Evolutionary conservation across 1,284 basidiomycete species (phyloP).

Genomic region (Marasmius tenuissimus): DNA sequence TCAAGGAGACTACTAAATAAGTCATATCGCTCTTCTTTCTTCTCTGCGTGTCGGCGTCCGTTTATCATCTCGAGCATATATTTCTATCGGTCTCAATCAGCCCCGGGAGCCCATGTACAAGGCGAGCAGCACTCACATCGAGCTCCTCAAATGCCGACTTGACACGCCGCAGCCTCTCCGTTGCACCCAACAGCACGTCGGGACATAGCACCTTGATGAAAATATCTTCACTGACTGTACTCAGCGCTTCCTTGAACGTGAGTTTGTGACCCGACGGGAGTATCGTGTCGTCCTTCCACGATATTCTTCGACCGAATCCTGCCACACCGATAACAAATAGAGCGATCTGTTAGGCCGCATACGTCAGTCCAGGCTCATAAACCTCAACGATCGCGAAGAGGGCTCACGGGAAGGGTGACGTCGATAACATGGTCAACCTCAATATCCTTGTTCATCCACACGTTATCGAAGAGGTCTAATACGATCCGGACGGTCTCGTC

Average conservation of each 20-base stretch:
- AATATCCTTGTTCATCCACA: conserved; percentile 32
- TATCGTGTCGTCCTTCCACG: conserved; percentile 45
- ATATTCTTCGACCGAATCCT: conserved; percentile 54
- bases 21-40: conserved; percentile 48
- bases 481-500: conserved; percentile 48
- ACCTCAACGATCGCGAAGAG: not conserved
- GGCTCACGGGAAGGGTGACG: conserved; percentile 47
- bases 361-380: not conserved
- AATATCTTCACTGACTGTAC: conserved; percentile 44
- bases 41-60: conserved; percentile 37
- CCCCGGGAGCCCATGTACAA: not conserved
- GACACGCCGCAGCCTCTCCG: conserved; percentile 34
- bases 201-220: conserved; percentile 46
- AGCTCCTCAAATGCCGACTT: conserved; percentile 48
- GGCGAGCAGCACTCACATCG: conserved; percentile 32
- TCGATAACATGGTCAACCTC: conserved; percentile 36
- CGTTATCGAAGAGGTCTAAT: conserved; percentile 38
- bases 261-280: conserved; percentile 48
- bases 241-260: conserved; percentile 57
- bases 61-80: conserved; percentile 61
- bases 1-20: conserved; percentile 55
- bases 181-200: conserved; percentile 41
- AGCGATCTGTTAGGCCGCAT: conserved; percentile 39
- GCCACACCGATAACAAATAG: conserved; percentile 54
- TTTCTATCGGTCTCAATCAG: conserved; percentile 26